Percentiles rank a stretch among this genome's conserved stretches.
Evolutionary conservation across 192 early-diverging fungal genomes (phyloP).

Genomic region (Umbelopsis sp.): DNA sequence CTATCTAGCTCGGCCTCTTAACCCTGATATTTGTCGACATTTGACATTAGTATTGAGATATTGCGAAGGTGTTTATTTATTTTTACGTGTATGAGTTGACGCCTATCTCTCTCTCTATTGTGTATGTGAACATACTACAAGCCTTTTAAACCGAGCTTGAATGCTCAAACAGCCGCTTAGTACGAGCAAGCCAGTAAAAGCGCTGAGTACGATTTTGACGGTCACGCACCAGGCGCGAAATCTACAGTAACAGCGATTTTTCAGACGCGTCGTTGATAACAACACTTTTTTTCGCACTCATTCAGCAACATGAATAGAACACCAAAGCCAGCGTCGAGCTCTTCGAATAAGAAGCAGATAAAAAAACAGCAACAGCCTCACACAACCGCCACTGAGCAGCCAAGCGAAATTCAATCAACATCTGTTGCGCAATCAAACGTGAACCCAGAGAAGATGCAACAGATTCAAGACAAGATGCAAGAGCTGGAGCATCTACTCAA

Average conservation of each 20-base stretch:
- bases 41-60: too few relatives aligned
- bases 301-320: not conserved
- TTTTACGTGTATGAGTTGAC: too few relatives aligned
- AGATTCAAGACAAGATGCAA: slow-evolving; percentile 15
- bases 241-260: not conserved
- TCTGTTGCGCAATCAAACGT: not conserved
- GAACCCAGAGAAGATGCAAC: slow-evolving; percentile 13
- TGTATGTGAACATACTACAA: too few relatives aligned
- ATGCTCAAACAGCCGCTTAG: too few relatives aligned
- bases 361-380: not conserved
- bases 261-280: not conserved
- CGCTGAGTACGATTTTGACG: not conserved
- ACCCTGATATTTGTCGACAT: too few relatives aligned
- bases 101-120: too few relatives aligned
- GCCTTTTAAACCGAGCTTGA: too few relatives aligned
- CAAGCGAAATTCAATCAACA: not conserved
- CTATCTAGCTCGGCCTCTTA: too few relatives aligned
- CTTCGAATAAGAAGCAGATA: not conserved
- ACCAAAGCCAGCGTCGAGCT: not conserved
- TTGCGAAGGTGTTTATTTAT: too few relatives aligned
- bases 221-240: not conserved
- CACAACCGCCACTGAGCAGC: not conserved
- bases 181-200: too few relatives aligned
- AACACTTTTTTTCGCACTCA: not conserved
- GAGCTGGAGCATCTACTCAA: slow-evolving; percentile 26